Base-by-base conservation (phyloP, 148 eudicot species). In the Silene conica region DNA sequence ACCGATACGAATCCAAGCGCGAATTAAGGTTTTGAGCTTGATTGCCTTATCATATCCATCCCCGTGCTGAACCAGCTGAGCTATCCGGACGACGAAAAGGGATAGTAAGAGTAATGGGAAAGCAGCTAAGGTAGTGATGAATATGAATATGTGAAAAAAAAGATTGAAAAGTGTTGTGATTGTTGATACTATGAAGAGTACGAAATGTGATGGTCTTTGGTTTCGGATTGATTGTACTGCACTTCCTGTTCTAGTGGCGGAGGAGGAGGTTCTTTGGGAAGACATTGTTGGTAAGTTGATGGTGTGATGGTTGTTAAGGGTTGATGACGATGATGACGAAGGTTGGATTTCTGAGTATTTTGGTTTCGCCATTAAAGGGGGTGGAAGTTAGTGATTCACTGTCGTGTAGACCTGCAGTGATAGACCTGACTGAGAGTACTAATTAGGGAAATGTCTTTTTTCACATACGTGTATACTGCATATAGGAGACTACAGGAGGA, bases 1-100 rank as follows among this genome's bases (percentile, higher is more conserved):
- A 4, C 68, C 68, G 0, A 64, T 64, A 15, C 68, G 68, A 14
- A 64, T 64, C 68, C 68, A 64, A 6, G 68, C 68, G 0, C 68
- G 68, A 13, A 64, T 34, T 13, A 64, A 48, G 20, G 48, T 64
- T 41, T 64, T 64, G n/a, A 64, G 46, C 18, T 64, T 64, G 21
- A 64, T 19, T 6, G 68, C 68, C 16, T 34, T 31, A n/a, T 64
- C 68, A 9, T 64, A 64, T 0, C 46, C 68, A 34, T 18, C 45
- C 0, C 68, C 68, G 21, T 64, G 68, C n/a, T 19, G 68, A 31
- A 64, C 12, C 48, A 64, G 14, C 5, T 31, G 68, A 0, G 23
- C 18, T 63, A 63, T 3, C 6, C 67, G 68, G 0, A 41, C 45
- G 8, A 43, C 48, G 2, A 34, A 2, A 7, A 64, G 68, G 14